Evolutionary conservation across 2,329 filamentous ascomycete species (phyloP), one percentile per base, ranked within the genome.

Genomic region (Phialemoniopsis sp.): DNA sequence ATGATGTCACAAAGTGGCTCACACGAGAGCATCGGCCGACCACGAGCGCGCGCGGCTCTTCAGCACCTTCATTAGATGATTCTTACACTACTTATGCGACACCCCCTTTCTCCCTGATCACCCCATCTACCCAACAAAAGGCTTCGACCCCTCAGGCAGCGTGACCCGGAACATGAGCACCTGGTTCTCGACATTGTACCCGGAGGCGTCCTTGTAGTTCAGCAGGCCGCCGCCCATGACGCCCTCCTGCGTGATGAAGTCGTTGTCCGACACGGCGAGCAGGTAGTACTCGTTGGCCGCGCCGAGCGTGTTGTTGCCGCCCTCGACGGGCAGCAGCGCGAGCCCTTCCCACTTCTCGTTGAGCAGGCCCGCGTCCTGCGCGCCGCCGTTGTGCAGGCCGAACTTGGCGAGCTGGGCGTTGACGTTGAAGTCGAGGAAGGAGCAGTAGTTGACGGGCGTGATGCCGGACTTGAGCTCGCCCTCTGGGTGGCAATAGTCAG

Each of bases 281-380:
- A 89, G 55, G 52, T 80, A 87, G 57, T 78, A 87, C 59, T 86
- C 77, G 18, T 76, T 67, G 16, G 58, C 55, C 30, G 61, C 56
- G 3, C 50, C 43, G 15, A 55, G 52, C 4, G 60, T 57, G 38
- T 57, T 56, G 34, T 63, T 46, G 2, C n/a, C n/a, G n/a, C 67
- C 67, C 49, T 79, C 67, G 7, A 78, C 73, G 1, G 81, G 80
- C 3, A 80, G 69, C 17, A 87, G 55, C 3, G 78, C 76, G 35
- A 89, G 60, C 15, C 75, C 78, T 64, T 89, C 85, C 85, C 85
- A 89, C 55, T 89, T 89, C 67, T 89, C 84, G 50, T 88, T 87
- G 55, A 89, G 54, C 29, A 88, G 59, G 1, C 58, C 62, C 1
- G 60, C 51, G 51, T 85, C 74, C 48, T 82, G 72, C 0, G 59